These are phyloP conservation scores for Daldinia bambusicola DNA, from an alignment of 495 filamentous ascomycete genomes.

Conservation along the genomic window DNA sequence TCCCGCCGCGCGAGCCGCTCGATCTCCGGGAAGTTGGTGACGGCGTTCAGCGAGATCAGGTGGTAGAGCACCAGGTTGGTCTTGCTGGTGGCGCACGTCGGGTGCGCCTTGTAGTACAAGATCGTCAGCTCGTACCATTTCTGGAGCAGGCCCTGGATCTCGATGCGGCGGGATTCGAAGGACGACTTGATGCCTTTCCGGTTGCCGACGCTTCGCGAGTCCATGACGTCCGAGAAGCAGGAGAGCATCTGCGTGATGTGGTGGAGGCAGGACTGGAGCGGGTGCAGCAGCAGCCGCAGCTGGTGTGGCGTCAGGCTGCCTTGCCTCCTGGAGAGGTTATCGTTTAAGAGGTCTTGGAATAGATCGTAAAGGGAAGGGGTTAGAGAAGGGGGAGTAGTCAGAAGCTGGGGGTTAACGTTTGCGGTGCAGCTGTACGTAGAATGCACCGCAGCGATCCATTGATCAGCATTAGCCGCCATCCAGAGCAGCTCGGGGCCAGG, in stretches of 20 bases:
- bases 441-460: conserved; percentile 63
- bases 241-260: conserved; percentile 60
- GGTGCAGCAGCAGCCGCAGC: conserved; percentile 63
- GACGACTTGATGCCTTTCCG: conserved; percentile 60
- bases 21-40: conserved; percentile 67
- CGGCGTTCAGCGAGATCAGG: conserved; percentile 68
- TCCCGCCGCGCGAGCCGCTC: conserved; percentile 67
- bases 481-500: conserved; percentile 66
- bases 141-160: conserved; percentile 65
- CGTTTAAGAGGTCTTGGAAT: conserved; percentile 65
- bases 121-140: conserved; percentile 67
- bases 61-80: conserved; percentile 72
- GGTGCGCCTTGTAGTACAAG: conserved; percentile 48
- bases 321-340: conserved; percentile 51
- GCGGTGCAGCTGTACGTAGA: conserved; percentile 55
- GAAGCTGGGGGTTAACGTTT: conserved; percentile 52
- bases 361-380: conserved; percentile 65
- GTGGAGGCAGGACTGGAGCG: conserved; percentile 61
- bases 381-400: conserved; percentile 50
- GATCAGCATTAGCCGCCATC: conserved; percentile 54
- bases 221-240: conserved; percentile 54
- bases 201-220: conserved; percentile 47
- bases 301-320: conserved; percentile 57
- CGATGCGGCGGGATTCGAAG: conserved; percentile 61
- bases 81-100: conserved; percentile 53